These are phyloP conservation scores for Paxillus ammoniavirescens DNA, from an alignment of 768 basidiomycete genomes.

Conservation along the genomic window DNA sequence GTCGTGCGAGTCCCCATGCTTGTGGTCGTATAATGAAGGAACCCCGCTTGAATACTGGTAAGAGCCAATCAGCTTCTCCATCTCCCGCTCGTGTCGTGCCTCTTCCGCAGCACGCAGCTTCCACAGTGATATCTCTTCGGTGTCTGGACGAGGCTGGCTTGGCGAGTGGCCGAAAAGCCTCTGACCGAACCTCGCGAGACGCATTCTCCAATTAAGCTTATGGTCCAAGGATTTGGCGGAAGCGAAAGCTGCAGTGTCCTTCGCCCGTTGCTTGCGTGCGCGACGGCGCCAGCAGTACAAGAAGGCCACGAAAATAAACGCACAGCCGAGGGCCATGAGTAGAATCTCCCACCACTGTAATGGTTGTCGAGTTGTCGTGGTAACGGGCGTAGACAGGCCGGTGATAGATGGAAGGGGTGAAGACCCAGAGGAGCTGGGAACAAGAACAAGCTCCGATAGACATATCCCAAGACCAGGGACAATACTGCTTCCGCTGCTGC, in stretches of 20 bases:
- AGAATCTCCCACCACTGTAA: conserved; percentile 84
- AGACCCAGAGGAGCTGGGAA: conserved; percentile 46
- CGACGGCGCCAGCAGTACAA: conserved; percentile 70
- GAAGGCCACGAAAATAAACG: conserved; percentile 70
- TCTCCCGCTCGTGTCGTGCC: conserved; percentile 43
- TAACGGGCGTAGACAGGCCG: conserved; percentile 55
- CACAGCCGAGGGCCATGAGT: conserved; percentile 78
- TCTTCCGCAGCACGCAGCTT: conserved; percentile 51
- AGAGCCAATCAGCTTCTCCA: conserved; percentile 50
- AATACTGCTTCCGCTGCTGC: conserved; percentile 52
- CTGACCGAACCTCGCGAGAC: conserved; percentile 56
- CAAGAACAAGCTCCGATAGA: conserved; percentile 68
- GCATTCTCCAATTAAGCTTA: conserved; percentile 51
- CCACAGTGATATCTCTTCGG: conserved; percentile 50
- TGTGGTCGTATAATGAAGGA: conserved; percentile 37
- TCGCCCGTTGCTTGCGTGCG: conserved; percentile 64
- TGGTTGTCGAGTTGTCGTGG: conserved; percentile 29
- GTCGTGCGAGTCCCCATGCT: conserved; percentile 20
- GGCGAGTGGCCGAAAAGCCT: conserved; percentile 51
- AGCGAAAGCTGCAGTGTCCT: conserved; percentile 66
- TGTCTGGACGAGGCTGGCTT: conserved; percentile 26
- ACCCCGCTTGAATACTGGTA: conserved; percentile 45
- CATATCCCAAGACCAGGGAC: conserved; percentile 75
- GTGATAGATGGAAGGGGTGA: conserved; percentile 50
- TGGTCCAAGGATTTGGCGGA: conserved; percentile 52